These are phyloP conservation scores for Castanea mollissima DNA, from an alignment of 306 rosid genomes.

Conservation along the genomic window DNA sequence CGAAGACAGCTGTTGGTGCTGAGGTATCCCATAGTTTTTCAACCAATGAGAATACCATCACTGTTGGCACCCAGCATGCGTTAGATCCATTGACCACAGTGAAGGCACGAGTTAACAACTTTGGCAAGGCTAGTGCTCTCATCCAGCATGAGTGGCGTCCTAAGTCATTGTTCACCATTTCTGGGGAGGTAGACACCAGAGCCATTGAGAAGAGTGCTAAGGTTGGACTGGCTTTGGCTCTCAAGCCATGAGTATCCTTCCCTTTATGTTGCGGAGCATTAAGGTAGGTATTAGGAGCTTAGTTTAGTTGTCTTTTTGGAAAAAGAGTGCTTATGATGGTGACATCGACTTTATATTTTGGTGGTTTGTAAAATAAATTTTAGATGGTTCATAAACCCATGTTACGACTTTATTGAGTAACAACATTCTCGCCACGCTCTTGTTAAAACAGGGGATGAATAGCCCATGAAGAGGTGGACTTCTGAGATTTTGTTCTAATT, in stretches of 20 bases:
- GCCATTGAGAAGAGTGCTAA: conserved; percentile 87
- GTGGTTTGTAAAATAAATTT: conserved; percentile 42
- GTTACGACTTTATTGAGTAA: neutral
- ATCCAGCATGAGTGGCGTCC: conserved; percentile 98
- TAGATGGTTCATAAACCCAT: conserved; percentile 14
- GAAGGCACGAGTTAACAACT: conserved; percentile 74
- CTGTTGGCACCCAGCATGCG: conserved; percentile 75
- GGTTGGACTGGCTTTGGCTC: conserved; percentile 78
- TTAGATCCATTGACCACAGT: conserved; percentile 67
- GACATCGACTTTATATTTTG: neutral
- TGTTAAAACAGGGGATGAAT: conserved; percentile 14
- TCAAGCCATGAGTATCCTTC: conserved; percentile 60
- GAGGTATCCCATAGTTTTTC: conserved; percentile 74
- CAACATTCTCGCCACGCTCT: conserved; percentile 6
- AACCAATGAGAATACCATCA: conserved; percentile 66
- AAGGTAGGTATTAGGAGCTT: conserved; percentile 40
- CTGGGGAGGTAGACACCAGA: conserved; percentile 92
- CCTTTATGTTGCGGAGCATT: conserved; percentile 27
- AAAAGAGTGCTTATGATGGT: conserved; percentile 5
- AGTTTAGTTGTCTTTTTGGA: conserved; percentile 28
- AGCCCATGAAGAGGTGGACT: conserved; percentile 15
- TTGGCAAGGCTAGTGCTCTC: conserved; percentile 71
- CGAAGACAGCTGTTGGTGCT: conserved; percentile 80
- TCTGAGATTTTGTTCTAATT: conserved; percentile 12
- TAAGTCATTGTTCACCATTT: conserved; percentile 72